Base-by-base conservation (phyloP, 257 asterid species). In the Gynochthodes officinalis region DNA sequence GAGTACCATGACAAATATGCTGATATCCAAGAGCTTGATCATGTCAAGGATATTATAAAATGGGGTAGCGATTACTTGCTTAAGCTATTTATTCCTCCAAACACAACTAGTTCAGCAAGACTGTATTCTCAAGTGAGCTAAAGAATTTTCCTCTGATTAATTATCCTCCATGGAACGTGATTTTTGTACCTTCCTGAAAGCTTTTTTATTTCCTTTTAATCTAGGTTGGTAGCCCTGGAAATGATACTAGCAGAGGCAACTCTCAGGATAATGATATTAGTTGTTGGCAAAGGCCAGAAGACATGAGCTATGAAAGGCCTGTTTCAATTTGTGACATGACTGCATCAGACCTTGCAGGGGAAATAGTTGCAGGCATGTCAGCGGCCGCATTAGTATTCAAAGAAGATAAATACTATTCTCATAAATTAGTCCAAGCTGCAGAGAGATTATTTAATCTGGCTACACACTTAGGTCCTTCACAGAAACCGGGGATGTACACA, bases 261-360 rank as follows among this genome's bases (percentile, higher is more conserved):
- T 10, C 42, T 30, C 48, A 25, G 74, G 74, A 75, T 27, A 81
- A 83, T 23, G 91, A 88, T 54, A 48, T 81, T 30, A 83, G 42
- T 11, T 84, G 91, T 71, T 88, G 94, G 91, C 89, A 88, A 80
- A 86, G 86, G 72, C 83, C 91, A 6, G 91, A 88, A 68, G 86
- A 88, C 46, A 86, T 88, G 87, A 81, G 1, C 30, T 86, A 88
- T 57, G 53, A 72, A 3, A 79, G 91, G 81, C 84, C 70, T 23
- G 82, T 86, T 75, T 86, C 88, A 25, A 74, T 69, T 49, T 88
- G 88, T 73, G 82, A 83, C 21, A 73, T 67, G 12, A 70, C 73
- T 55, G 88, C 89, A 14, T 81, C 87, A 54, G 91, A 88, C n/a
- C 79, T 86, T 60, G 91, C 84, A 40, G 94, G 91, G 30, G 94